Percentiles rank a stretch among this genome's conserved stretches.
These are phyloP conservation scores for Apiospora saccharicola DNA, from an alignment of 2,329 filamentous ascomycete genomes.

Conservation along the genomic window DNA sequence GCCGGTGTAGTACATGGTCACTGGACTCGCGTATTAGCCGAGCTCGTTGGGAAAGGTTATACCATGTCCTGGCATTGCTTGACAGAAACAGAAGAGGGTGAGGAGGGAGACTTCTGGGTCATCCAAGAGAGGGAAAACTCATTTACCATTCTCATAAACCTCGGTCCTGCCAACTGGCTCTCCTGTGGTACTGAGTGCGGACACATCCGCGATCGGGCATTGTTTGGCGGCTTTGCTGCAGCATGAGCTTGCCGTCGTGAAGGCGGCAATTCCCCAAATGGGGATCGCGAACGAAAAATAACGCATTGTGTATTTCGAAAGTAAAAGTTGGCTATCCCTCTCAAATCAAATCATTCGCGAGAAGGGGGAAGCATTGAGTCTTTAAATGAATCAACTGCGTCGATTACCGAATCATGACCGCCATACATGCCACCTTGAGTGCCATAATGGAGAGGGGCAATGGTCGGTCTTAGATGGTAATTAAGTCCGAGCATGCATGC, in stretches of 20 bases:
- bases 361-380: not conserved
- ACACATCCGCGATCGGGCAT: constrained; percentile 37
- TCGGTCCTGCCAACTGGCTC: constrained; percentile 40
- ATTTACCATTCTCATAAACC: constrained; percentile 39
- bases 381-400: not conserved
- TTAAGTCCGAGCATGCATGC: not conserved
- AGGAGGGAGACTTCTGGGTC: too few species aligned
- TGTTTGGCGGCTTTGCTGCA: constrained; percentile 21
- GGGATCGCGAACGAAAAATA: constrained; percentile 1
- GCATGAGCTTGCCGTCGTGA: not conserved
- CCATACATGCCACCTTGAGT: not conserved
- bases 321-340: not conserved
- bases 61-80: not conserved
- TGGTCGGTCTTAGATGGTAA: not conserved
- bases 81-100: not conserved
- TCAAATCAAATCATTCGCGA: too few species aligned
- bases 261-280: constrained; percentile 22
- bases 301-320: constrained; percentile 15
- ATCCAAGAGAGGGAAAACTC: too few species aligned
- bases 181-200: constrained; percentile 40
- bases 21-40: constrained; percentile 29
- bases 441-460: too few species aligned
- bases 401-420: constrained; percentile 15
- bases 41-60: not conserved
- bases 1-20: constrained; percentile 43